These are phyloP conservation scores for Amanita jacksonii DNA, from an alignment of 768 basidiomycete species.

Conservation along the genomic window DNA sequence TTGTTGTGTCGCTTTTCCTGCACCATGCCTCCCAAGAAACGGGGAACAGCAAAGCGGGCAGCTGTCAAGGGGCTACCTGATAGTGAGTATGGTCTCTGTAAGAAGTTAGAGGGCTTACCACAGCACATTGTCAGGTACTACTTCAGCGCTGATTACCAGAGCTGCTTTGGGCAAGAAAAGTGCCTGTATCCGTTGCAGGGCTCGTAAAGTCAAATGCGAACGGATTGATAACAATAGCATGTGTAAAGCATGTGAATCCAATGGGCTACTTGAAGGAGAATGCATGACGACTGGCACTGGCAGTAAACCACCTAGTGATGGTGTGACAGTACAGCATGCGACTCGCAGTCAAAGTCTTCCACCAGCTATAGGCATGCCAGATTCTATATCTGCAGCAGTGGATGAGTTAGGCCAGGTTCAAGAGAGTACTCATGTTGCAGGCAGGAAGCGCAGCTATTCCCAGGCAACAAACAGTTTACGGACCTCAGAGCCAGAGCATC, in stretches of 20 bases:
- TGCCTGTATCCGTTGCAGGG: constrained; percentile 3
- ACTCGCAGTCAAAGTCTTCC: neutral
- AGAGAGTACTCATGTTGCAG: neutral
- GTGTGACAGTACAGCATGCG: neutral
- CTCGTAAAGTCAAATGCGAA: constrained; percentile 5
- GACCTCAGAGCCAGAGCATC: neutral
- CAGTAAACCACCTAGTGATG: neutral
- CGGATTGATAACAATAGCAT: neutral
- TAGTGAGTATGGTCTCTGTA: neutral
- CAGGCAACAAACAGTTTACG: neutral
- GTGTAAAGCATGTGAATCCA: constrained; percentile 3
- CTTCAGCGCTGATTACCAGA: neutral
- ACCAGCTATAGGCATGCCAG: neutral
- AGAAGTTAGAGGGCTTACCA: neutral
- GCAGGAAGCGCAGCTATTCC: neutral
- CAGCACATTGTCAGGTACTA: too few species aligned
- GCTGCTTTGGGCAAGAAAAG: neutral
- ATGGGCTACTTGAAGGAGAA: neutral
- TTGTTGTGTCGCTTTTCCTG: neutral
- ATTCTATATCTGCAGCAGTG: neutral
- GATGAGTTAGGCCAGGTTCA: neutral
- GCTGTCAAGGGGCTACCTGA: neutral
- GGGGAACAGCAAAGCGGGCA: neutral
- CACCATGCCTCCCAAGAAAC: neutral
- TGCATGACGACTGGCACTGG: neutral